Percentiles rank a stretch among this genome's conserved stretches.
phyloP scores from a whole-genome alignment of 306 rosid genomes.

The Nissolia schottii region DNA sequence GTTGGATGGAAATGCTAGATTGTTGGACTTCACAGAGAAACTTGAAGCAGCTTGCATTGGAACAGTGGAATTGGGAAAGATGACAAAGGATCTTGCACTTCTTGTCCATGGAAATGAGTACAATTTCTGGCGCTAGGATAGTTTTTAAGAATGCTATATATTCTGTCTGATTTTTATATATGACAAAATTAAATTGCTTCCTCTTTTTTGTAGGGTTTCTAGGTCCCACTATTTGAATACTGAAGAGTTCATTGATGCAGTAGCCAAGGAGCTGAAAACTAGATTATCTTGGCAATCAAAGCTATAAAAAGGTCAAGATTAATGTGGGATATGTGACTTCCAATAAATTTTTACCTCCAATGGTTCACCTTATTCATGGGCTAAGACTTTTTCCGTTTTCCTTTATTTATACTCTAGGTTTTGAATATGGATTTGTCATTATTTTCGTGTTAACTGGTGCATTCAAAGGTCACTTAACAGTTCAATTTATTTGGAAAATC shows the following conservation, averaged over 20 bases:
- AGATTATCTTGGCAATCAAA: slow-evolving; percentile 39
- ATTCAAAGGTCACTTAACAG: background rate
- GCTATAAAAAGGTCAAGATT: slow-evolving; percentile 26
- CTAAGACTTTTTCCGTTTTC: background rate
- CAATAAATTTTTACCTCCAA: background rate
- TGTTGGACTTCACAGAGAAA: slow-evolving; percentile 67
- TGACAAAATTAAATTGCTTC: background rate
- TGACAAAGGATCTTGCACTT: slow-evolving; percentile 99
- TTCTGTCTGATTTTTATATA: background rate
- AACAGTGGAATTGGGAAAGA: slow-evolving; percentile 84
- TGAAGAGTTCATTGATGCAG: slow-evolving; percentile 90
- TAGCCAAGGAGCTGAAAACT: slow-evolving; percentile 52
- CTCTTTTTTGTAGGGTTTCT: slow-evolving; percentile 49
- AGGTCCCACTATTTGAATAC: slow-evolving; percentile 80
- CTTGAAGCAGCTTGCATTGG: slow-evolving; percentile 84
- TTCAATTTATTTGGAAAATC: background rate
- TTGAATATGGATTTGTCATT: background rate
- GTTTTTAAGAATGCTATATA: slow-evolving; percentile 7
- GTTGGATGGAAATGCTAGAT: slow-evolving; percentile 70
- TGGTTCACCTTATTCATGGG: background rate
- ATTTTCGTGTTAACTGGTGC: background rate
- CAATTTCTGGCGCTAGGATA: slow-evolving; percentile 26
- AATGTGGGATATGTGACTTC: background rate
- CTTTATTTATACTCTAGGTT: background rate
- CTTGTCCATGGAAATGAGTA: slow-evolving; percentile 87